Base-by-base conservation (phyloP, 345 rosid species). In the Euphorbia lathyris region DNA sequence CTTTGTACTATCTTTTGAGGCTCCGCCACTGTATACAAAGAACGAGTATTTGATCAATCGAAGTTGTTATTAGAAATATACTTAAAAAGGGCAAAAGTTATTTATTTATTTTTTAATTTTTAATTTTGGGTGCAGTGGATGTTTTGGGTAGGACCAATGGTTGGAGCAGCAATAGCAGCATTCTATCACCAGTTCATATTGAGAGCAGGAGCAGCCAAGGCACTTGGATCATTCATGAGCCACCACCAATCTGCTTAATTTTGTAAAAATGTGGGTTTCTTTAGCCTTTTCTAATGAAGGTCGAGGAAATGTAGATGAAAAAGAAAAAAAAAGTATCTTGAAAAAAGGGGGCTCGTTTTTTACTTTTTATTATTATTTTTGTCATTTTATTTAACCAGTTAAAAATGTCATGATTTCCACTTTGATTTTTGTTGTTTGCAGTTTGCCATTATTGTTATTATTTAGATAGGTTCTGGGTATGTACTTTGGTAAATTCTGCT, bases 141-240 rank as follows among this genome's bases (percentile, higher is more conserved):
- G 40, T 93, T 90, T 65, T 89, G 91, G 98, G 98, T 85, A 9
- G 96, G 97, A 77, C 98, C 97, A 29, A 81, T 93, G 71, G 72
- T 85, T 38, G 96, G 98, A 0, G 98, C 98, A 66, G 87, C 93
- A 48, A 77, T 86, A 72, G 98, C 98, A 73, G 90, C 98, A 8
- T 86, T 93, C 83, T 90, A 88, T 82, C 92, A 93, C 80, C 93
- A 85, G 52, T 88, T 83, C 79, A 86, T 90, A 76, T 68, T 86
- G 86, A 86, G 98, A 74, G 97, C 96, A 27, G 93, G 82, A 36
- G 96, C 96, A 63, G 83, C 57, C 13, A 93, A 85, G 84, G 98
- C 97, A 16, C 86, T 90, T 72, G 90, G 90, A 10, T 90, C 98
- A 63, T 88, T 93, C 79, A 88, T 90, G 80, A 93, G 98, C 88